Base-by-base conservation (phyloP, 768 basidiomycete species). In the Xanthoconium stramineum region DNA sequence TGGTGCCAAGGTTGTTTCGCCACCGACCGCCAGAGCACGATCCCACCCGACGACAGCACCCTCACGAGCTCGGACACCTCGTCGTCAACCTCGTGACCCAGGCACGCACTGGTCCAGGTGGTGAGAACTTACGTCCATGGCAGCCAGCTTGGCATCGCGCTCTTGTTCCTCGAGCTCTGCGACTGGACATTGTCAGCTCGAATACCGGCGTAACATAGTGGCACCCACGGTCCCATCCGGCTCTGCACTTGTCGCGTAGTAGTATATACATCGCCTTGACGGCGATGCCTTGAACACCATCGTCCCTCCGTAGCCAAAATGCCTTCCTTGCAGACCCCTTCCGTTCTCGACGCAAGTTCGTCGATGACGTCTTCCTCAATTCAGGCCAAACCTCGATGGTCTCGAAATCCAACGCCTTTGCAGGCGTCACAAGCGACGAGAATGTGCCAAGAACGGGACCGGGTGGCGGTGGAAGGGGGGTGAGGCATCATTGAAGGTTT, bases 261-360 rank as follows among this genome's bases (percentile, higher is more conserved):
- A 99, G 78, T 83, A 94, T 85, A 72, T 98, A 99, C 0, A 95
- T 94, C 8, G 98, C 94, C 73, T 97, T 95, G 69, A 98, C 88
- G 52, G 92, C 87, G 68, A 97, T 97, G 37, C 94, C 91, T 57
- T 88, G 85, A 40, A 83, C 79, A 0, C 91, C 94, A 60, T 95
- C 93, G 50, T 94, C 88, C 61, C 85, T 75, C 57, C 88, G 81
- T 59, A 98, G 72, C 65, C 91, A 90, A 93, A 5, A 98, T 83
- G 59, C 94, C 92, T 2, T 93, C 88, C 71, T 85, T 84, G 56
- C 82, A 82, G 12, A 94, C 86, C 1, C 84, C 88, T 0, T 80
- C 72, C 76, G 98, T 86, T 55, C 85, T 80, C 17, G 72, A 67
- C 13, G 86, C 81, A 37, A 99, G 76, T 43, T 94, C 90, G 0